A percentile compares a stretch with the other conserved stretches of the same genome.
phyloP scores from a whole-genome alignment of 441 rosid genomes.

The Pelargonium citronellum region DNA sequence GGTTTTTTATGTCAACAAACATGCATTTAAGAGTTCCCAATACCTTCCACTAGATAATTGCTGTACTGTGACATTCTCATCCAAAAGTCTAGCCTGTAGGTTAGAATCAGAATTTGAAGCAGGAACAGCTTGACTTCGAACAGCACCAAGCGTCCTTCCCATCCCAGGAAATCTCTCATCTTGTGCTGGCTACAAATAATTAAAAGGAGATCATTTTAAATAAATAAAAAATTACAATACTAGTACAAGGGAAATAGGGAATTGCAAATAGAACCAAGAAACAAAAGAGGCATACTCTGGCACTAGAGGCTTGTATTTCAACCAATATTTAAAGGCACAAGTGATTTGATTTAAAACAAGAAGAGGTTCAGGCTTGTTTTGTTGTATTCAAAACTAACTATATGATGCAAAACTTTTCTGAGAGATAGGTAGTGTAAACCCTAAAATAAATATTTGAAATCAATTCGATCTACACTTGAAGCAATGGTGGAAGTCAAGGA shows the following conservation, averaged over 20 bases:
- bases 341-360: neutral
- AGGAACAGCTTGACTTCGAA: constrained; percentile 34
- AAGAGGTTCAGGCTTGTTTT: neutral
- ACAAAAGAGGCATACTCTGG: neutral
- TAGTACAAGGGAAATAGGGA: neutral
- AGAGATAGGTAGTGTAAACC: neutral
- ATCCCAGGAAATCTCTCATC: constrained; percentile 72
- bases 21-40: constrained; percentile 14
- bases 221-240: neutral
- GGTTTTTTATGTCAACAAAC: neutral
- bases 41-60: constrained; percentile 54
- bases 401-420: neutral
- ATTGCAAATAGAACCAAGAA: neutral
- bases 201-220: neutral
- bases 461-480: neutral
- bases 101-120: constrained; percentile 54
- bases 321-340: neutral
- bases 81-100: constrained; percentile 78
- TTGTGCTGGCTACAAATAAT: constrained; percentile 45
- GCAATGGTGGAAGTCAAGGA: neutral
- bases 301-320: neutral
- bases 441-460: neutral
- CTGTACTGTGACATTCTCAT: constrained; percentile 35
- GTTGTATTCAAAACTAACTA: neutral
- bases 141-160: constrained; percentile 62